Base-by-base conservation (phyloP, 805 yeast genomes). In the Starmerella asiatica region DNA sequence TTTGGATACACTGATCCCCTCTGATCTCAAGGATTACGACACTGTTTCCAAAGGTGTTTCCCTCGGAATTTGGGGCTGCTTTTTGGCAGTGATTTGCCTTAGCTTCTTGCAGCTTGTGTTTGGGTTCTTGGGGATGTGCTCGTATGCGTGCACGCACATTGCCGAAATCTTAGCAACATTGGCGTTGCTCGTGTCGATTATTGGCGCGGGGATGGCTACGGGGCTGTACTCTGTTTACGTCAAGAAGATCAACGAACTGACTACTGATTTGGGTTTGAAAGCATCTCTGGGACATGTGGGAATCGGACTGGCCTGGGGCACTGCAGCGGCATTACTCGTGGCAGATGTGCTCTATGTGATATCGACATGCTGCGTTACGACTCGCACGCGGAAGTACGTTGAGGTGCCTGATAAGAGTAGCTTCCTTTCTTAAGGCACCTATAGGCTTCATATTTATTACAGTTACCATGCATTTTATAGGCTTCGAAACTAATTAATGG, bases 261-360 rank as follows among this genome's bases (percentile, higher is more conserved):
- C 59, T 11, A 55, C 52, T 2, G 55, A 56, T 2, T 75, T 64
- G 49, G 93, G 93, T 14, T 66, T 77, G 35, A 55, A 58, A 29
- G 70, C 82, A 2, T 54, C 56, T 28, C 52, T 81, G 37, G 70
- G 73, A 26, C 59, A 61, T 16, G 41, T 51, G 37, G 77, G 69
- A 48, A 68, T 73, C 38, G 84, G 74, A 2, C 58, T 76, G 34
- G 60, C 73, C 7, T 81, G 88, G 91, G 73, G 73, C 12, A 67
- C 76, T 1, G 69, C 67, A 2, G 76, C 57, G 14, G 73, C 74
- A 5, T 51, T 68, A 2, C 43, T 71, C 14, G 37, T 67, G 36
- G 56, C 71, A 12, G 46, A 58, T n/a, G 16, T 69, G 17, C 51
- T 64, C 39, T 68, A 70, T 69, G 44, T 58, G 40, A 47, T 65